Percentiles rank a stretch among this genome's conserved stretches.
These are phyloP conservation scores for Colletotrichum gigasporum DNA, from an alignment of 2,329 filamentous ascomycete genomes.

Conservation along the genomic window DNA sequence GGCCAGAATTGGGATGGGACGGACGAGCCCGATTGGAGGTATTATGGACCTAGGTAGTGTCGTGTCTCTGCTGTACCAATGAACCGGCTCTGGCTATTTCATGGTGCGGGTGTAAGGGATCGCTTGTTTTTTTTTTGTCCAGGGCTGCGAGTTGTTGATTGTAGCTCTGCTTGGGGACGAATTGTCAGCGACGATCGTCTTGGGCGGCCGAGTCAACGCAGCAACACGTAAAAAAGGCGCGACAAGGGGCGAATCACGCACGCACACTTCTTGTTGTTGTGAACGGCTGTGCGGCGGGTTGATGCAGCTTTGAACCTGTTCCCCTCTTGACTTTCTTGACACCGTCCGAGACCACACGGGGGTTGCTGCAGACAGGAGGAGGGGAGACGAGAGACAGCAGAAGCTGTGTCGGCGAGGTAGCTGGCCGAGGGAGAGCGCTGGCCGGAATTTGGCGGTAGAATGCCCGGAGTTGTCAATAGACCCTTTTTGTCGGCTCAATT, in stretches of 20 bases:
- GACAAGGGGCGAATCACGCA: slow-evolving; percentile 22
- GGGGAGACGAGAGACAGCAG: slow-evolving; percentile 2
- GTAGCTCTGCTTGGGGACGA: slow-evolving; percentile 4
- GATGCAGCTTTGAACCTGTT: slow-evolving; percentile 19
- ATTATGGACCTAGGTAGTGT: slow-evolving; percentile 23
- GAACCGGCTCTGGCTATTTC: slow-evolving; percentile 49
- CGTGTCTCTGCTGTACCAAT: slow-evolving; percentile 43
- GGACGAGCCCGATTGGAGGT: slow-evolving; percentile 28
- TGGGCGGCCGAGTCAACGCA: slow-evolving; percentile 19
- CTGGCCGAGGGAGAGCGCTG: slow-evolving; percentile 12
- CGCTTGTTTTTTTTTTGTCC: slow-evolving; percentile 2
- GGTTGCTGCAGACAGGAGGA: slow-evolving; percentile 9
- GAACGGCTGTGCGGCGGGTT: slow-evolving; percentile 21
- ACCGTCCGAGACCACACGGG: slow-evolving; percentile 18
- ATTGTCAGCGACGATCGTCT: slow-evolving; percentile 16
- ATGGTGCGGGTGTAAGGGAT: slow-evolving; percentile 46
- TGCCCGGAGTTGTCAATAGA: neutral
- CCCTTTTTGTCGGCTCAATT: slow-evolving; percentile 17
- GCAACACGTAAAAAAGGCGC: slow-evolving; percentile 18
- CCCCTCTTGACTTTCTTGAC: slow-evolving; percentile 16
- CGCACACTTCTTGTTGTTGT: slow-evolving; percentile 19
- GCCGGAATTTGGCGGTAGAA: slow-evolving; percentile 6
- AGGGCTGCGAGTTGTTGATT: slow-evolving; percentile 44
- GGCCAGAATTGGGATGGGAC: slow-evolving; percentile 26
- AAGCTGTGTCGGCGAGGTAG: slow-evolving; percentile 8